Evolutionary conservation across 2,329 filamentous ascomycete genomes (phyloP), one percentile per base, ranked within the genome.

Genomic region (Monilinia fructigena): DNA sequence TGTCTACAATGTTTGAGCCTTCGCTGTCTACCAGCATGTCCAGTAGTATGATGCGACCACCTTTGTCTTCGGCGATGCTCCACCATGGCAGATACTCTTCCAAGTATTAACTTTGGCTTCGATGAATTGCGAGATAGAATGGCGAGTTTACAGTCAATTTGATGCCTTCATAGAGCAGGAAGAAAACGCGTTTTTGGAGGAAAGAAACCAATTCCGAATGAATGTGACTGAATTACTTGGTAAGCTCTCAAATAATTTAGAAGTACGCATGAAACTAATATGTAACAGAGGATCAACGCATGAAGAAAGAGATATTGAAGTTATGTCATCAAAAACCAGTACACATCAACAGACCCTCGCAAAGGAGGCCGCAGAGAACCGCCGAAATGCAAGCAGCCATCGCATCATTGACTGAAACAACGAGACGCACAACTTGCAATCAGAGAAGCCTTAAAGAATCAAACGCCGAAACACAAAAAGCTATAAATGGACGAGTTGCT

Each of bases 41-140:
- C 16, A 50, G 45, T 45, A 88, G 86, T 78, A 79, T 83, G 56
- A 76, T 76, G 72, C 75, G 75, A 63, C 70, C 75, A 42, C 75
- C 75, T 70, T 84, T 85, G 20, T 79, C 85, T 69, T 82, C 84
- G 40, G 82, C 86, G 52, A 82, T 56, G 85, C 82, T 53, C 85
- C 87, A 18, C 88, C 8, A 86, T 91, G 80, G 89, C 88, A 53
- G 90, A 93, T 76, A 86, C 87, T 60, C 86, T 99, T 11, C 95
- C 95, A 47, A 91, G 85, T 76, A 91, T 96, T 78, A 93, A 97
- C 79, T 98, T 99, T 78, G 93, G 93, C 67, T 98, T 98, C 78
- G 93, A 98, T 74, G 92, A 97, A 72, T 80, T 99, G 76, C 93
- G 94, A 79, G 92, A 94, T 75, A 91, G 93, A 79, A 98, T 99